Percentiles rank a stretch among this genome's conserved stretches.
Evolutionary conservation across 2,329 filamentous ascomycete genomes (phyloP).

Genomic region (Paecilomyces sp.): DNA sequence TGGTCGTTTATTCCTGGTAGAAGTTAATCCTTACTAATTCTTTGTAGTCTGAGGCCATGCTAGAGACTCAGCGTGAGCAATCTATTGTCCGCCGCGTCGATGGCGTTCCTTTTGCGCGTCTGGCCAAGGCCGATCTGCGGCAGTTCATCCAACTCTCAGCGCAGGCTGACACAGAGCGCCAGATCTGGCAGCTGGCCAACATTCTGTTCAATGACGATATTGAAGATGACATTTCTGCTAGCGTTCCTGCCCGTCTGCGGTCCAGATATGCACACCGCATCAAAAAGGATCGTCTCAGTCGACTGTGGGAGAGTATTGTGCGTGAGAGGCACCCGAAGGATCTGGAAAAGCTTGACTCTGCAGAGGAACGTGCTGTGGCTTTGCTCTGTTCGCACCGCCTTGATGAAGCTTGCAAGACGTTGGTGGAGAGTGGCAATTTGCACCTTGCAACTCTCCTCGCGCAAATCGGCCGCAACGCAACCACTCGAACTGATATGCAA

Average conservation of each 20-base stretch:
- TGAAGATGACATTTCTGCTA: constrained; percentile 38
- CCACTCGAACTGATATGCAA: constrained; percentile 65
- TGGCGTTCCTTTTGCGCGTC: constrained; percentile 51
- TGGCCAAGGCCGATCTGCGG: constrained; percentile 25
- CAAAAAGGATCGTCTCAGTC: constrained; percentile 40
- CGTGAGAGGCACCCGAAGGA: constrained; percentile 61
- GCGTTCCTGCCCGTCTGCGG: constrained; percentile 32
- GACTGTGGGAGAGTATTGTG: constrained; percentile 35
- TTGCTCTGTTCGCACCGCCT: constrained; percentile 72
- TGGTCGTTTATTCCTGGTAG: not conserved
- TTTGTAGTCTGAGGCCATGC: constrained; percentile 19
- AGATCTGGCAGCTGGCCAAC: constrained; percentile 76
- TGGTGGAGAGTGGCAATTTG: constrained; percentile 70
- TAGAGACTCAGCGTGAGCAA: constrained; percentile 27
- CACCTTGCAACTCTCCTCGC: constrained; percentile 79
- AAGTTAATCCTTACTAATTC: constrained; percentile 1
- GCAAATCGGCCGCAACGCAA: constrained; percentile 67
- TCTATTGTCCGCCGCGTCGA: constrained; percentile 44
- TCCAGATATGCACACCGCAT: constrained; percentile 36
- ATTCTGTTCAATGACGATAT: constrained; percentile 73
- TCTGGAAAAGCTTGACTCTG: constrained; percentile 56
- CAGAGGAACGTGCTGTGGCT: constrained; percentile 78
- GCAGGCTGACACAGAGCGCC: constrained; percentile 27
- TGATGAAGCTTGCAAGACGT: constrained; percentile 71
- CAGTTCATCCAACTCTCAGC: constrained; percentile 21